phyloP scores from a whole-genome alignment of 2,329 filamentous ascomycete species.

The Pseudophaeomoniella oleicola region DNA sequence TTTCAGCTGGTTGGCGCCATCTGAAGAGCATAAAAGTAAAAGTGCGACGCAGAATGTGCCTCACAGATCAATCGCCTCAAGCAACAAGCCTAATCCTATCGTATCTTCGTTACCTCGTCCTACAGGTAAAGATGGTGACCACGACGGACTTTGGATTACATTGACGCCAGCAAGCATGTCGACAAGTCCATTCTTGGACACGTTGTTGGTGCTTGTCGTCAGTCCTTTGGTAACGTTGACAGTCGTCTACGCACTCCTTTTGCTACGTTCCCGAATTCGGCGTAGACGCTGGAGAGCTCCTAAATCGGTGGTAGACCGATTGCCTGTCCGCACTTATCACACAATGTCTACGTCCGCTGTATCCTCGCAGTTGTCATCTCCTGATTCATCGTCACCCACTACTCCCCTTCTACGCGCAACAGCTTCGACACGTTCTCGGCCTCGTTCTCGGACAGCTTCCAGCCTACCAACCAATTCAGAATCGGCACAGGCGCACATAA shows the following conservation, averaged over 20 bases:
- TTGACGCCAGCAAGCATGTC: slow-evolving; percentile 79
- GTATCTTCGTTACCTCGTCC: slow-evolving; percentile 7
- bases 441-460: slow-evolving; percentile 22
- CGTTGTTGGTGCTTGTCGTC: slow-evolving; percentile 86
- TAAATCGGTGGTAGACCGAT: slow-evolving; percentile 82
- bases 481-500: slow-evolving; percentile 4
- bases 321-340: slow-evolving; percentile 93
- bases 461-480: slow-evolving; percentile 13
- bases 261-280: slow-evolving; percentile 77
- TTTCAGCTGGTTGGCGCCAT: slow-evolving; percentile 18
- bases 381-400: slow-evolving; percentile 52
- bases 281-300: slow-evolving; percentile 90
- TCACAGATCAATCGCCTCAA: background rate
- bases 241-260: slow-evolving; percentile 76
- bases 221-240: slow-evolving; percentile 86
- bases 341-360: slow-evolving; percentile 52
- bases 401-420: slow-evolving; percentile 62
- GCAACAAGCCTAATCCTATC: slow-evolving; percentile 1
- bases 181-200: slow-evolving; percentile 88
- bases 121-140: slow-evolving; percentile 29
- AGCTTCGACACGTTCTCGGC: slow-evolving; percentile 17
- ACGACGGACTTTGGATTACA: slow-evolving; percentile 89
- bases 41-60: slow-evolving; percentile 6
- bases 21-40: slow-evolving; percentile 10
- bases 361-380: slow-evolving; percentile 46